These are phyloP conservation scores for Leccinum subspadiceum DNA, from an alignment of 1,284 basidiomycete genomes.

Conservation along the genomic window DNA sequence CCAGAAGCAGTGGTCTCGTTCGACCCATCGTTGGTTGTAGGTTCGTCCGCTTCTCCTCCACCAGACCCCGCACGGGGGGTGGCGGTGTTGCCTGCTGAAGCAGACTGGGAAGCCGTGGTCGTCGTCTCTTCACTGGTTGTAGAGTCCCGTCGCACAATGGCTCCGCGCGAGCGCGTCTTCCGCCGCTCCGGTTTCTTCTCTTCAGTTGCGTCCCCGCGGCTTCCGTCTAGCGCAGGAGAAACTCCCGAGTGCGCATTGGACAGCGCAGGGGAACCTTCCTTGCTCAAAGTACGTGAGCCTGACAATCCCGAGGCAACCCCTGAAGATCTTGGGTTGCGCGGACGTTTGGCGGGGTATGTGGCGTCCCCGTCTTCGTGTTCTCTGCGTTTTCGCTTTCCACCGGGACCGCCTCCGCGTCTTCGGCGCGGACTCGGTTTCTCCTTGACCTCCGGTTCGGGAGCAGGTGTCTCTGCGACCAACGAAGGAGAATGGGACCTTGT, in stretches of 20 bases:
- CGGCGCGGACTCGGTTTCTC: conserved; percentile 46
- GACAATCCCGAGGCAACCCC: conserved; percentile 27
- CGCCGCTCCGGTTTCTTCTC: conserved; percentile 42
- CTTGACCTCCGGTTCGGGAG: conserved; percentile 29
- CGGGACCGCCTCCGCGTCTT: conserved; percentile 36
- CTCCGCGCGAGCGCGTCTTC: conserved; percentile 45
- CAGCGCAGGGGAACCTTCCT: conserved; percentile 30
- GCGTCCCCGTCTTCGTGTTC: conserved; percentile 63
- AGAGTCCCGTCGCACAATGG: conserved; percentile 39
- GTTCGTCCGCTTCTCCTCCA: conserved; percentile 24
- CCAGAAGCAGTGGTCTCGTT: conserved; percentile 4
- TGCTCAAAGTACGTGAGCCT: conserved; percentile 19
- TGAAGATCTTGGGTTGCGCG: conserved; percentile 45
- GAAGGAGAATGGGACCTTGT: conserved; percentile 10
- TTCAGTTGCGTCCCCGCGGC: conserved; percentile 20
- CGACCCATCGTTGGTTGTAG: not conserved
- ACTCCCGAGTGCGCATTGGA: conserved; percentile 24
- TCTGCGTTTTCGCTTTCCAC: conserved; percentile 56
- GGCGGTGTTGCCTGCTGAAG: conserved; percentile 21
- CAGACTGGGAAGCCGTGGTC: conserved; percentile 33
- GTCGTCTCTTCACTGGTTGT: conserved; percentile 39
- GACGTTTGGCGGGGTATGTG: conserved; percentile 68
- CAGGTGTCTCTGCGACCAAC: conserved; percentile 19
- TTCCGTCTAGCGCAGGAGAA: conserved; percentile 24
- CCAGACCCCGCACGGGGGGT: conserved; percentile 14